phyloP scores from a whole-genome alignment of 1,284 basidiomycete genomes.

The Apiotrichum sp. region DNA sequence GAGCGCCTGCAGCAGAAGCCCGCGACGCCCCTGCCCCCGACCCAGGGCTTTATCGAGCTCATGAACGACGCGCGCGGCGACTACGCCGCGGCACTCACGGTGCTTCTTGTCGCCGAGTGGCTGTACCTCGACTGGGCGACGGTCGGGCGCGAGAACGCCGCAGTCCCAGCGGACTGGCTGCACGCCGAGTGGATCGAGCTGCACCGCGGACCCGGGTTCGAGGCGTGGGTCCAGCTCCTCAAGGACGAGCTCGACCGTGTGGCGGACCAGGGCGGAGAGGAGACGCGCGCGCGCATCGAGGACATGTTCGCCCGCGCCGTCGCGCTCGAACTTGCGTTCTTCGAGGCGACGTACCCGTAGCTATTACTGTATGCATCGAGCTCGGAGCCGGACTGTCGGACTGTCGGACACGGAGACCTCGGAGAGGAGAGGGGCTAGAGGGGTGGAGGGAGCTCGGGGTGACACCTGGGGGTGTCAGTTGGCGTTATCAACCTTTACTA shows the following conservation, averaged over 20 bases:
- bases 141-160: neutral
- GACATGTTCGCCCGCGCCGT: slow-evolving; percentile 9
- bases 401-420: no score
- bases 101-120: slow-evolving; percentile 21
- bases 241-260: slow-evolving; percentile 13
- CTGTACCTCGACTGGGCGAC: slow-evolving; percentile 20
- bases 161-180: slow-evolving; percentile 11
- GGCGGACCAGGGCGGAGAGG: neutral
- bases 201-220: slow-evolving; percentile 14
- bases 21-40: neutral
- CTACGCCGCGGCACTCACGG: slow-evolving; percentile 9
- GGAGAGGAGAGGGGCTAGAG: no score
- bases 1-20: neutral
- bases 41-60: slow-evolving; percentile 4
- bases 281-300: slow-evolving; percentile 1
- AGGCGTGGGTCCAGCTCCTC: slow-evolving; percentile 11
- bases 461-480: no score
- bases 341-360: slow-evolving; percentile 8
- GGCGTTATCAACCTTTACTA: no score
- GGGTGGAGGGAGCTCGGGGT: no score
- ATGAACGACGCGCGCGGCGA: slow-evolving; percentile 8
- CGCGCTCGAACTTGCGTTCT: slow-evolving; percentile 13
- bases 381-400: no score
- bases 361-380: no score
- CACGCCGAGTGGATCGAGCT: slow-evolving; percentile 20